A percentile compares a stretch with the other conserved stretches of the same genome.
These are phyloP conservation scores for Acanthamoeba royreba DNA, from an alignment of 208 protist species.

Conservation along the genomic window DNA sequence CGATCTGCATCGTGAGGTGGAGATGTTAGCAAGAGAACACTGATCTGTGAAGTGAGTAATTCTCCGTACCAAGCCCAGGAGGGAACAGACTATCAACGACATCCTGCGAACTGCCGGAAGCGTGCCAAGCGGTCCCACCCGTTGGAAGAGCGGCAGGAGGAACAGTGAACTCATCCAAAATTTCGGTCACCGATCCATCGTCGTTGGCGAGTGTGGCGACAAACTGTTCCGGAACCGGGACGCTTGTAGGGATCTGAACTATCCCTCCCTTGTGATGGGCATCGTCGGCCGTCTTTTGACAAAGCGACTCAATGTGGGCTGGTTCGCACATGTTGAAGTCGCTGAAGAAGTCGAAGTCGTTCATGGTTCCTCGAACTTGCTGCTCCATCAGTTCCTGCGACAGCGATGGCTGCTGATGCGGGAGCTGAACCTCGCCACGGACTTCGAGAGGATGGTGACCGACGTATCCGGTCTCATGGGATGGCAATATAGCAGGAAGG, in stretches of 20 bases:
- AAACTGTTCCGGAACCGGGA: neutral
- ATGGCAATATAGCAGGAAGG: neutral
- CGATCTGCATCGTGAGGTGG: neutral
- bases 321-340: constrained; percentile 7
- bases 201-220: neutral
- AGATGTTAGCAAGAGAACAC: neutral
- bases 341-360: neutral
- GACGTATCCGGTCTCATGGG: neutral
- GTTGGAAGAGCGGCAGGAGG: neutral
- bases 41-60: neutral
- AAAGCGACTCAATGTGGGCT: neutral
- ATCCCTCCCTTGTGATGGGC: neutral
- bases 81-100: neutral
- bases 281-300: neutral
- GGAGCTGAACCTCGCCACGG: neutral
- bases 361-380: neutral
- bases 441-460: neutral
- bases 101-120: neutral
- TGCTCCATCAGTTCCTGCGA: neutral
- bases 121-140: neutral
- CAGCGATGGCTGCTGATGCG: neutral
- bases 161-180: neutral
- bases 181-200: neutral
- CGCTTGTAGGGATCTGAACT: too few relatives aligned
- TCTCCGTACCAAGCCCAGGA: neutral